These are phyloP conservation scores for Colletotrichum acutatum DNA, from an alignment of 2,329 filamentous ascomycete genomes.

Conservation along the genomic window DNA sequence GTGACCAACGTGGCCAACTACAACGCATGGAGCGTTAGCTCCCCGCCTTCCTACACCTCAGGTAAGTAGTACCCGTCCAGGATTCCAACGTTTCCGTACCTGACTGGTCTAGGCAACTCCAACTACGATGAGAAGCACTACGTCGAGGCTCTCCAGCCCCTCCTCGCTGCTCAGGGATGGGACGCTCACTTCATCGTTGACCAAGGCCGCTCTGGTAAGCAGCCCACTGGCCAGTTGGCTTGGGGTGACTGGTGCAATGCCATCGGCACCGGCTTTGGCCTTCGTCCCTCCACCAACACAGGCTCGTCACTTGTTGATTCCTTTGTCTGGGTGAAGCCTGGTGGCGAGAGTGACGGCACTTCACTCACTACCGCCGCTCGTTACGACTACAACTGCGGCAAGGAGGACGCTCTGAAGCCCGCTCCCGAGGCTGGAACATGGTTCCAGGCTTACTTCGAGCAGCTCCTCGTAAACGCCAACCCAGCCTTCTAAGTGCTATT, in stretches of 20 bases:
- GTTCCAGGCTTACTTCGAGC: slow-evolving; percentile 72
- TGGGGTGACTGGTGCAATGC: slow-evolving; percentile 79
- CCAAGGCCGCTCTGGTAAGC: slow-evolving; percentile 58
- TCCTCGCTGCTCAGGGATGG: slow-evolving; percentile 62
- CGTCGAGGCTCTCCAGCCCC: slow-evolving; percentile 71
- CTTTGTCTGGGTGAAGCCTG: slow-evolving; percentile 79
- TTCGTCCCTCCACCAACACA: slow-evolving; percentile 71
- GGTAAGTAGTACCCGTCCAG: slow-evolving; percentile 36
- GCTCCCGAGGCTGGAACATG: slow-evolving; percentile 77
- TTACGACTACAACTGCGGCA: slow-evolving; percentile 66
- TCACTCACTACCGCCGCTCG: slow-evolving; percentile 58
- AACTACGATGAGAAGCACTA: slow-evolving; percentile 68
- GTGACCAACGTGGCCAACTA: slow-evolving; percentile 71
- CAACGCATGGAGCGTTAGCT: slow-evolving; percentile 58
- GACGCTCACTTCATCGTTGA: slow-evolving; percentile 61
- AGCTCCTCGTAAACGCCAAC: slow-evolving; percentile 66
- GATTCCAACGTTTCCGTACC: not conserved
- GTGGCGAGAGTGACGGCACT: slow-evolving; percentile 66
- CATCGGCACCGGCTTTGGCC: slow-evolving; percentile 71
- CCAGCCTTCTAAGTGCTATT: slow-evolving; percentile 53
- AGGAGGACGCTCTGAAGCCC: slow-evolving; percentile 66
- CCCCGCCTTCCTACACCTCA: slow-evolving; percentile 57
- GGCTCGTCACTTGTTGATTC: slow-evolving; percentile 69
- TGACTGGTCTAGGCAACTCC: slow-evolving; percentile 51
- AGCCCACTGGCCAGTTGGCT: slow-evolving; percentile 68